Evolutionary conservation across 371 early-diverging fungal genomes (phyloP), one percentile per base, ranked within the genome.

Genomic region (Mortierella sp.): DNA sequence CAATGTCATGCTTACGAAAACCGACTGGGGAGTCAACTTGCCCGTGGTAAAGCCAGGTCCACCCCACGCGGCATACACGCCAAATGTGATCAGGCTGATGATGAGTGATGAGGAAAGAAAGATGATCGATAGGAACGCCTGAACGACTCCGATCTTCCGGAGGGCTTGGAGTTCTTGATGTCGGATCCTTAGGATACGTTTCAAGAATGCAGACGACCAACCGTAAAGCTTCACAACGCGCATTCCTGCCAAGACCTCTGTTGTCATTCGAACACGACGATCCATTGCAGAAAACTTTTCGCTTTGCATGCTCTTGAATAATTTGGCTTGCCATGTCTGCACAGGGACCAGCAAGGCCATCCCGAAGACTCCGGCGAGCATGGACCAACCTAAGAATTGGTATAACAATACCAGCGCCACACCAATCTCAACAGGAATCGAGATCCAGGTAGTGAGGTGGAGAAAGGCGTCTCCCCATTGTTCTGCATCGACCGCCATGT

Each of bases 401-500:
- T 86, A 87, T n/a, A 89, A 41, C 48, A 71, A 23, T n/a, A 16
- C 50, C 18, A 65, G 14, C 6, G 65, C 72, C 0, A 71, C 43
- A 3, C 41, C 21, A n/a, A 71, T 39, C 50, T 71, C 72, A 23
- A 71, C 24, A 2, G 67, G 67, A 9, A 67, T 54, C 1, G 67
- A 58, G 13, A 59, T n/a, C 54, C 54, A 47, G 18, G 24, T 27
- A 3, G 64, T 38, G n/a, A 71, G 39, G 10, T 31, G 55, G 3
- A n/a, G 19, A 14, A 49, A 38, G 7, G 55, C 64, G 5, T 43
- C 55, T 12, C 62, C 24, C 63, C 66, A 66, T 45, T 54, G 57
- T 19, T 72, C 66, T 6, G 67, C 72, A 50, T 72, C 72, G 0
- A 65, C 58, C 1, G 67, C 39, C 95, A 95, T 95, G 54, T 86